Conservation (phyloP, 225 moss, liverwort and hornwort species). For the Marchantia paleacea region DNA sequence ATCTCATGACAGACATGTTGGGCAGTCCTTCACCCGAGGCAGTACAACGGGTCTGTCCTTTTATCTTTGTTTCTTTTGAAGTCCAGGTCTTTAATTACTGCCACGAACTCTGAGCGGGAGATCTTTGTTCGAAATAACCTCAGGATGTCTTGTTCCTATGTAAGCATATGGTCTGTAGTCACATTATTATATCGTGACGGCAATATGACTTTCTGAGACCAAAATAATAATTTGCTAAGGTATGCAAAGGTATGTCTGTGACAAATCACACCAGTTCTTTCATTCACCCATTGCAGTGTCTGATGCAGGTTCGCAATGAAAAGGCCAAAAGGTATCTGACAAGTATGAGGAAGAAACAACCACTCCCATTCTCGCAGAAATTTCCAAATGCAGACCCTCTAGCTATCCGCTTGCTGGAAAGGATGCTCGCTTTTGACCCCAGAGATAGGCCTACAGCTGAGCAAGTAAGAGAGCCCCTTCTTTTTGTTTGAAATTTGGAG, state of each 20-base stretch:
- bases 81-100: not conserved
- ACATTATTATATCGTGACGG: too few species aligned
- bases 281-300: slow-evolving; percentile 23
- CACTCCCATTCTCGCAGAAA: slow-evolving; percentile 77
- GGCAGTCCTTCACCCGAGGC: slow-evolving; percentile 95
- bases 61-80: not conserved
- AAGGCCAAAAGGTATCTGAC: slow-evolving; percentile 94
- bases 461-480: slow-evolving; percentile 51
- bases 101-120: too few species aligned
- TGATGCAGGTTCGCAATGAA: slow-evolving; percentile 90
- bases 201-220: too few species aligned
- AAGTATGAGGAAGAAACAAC: slow-evolving; percentile 93
- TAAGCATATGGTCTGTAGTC: too few species aligned
- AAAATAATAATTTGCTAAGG: too few species aligned
- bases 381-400: slow-evolving; percentile 86
- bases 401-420: slow-evolving; percentile 86
- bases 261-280: slow-evolving; percentile 3
- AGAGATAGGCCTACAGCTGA: slow-evolving; percentile 95
- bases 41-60: slow-evolving; percentile 72
- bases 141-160: too few species aligned
- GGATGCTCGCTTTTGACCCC: slow-evolving; percentile 98
- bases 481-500: not conserved
- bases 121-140: too few species aligned
- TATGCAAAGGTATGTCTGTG: not conserved
- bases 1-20: slow-evolving; percentile 99